These are phyloP conservation scores for Wickerhamomyces tratensis DNA, from an alignment of 805 yeast genomes.

Conservation along the genomic window DNA sequence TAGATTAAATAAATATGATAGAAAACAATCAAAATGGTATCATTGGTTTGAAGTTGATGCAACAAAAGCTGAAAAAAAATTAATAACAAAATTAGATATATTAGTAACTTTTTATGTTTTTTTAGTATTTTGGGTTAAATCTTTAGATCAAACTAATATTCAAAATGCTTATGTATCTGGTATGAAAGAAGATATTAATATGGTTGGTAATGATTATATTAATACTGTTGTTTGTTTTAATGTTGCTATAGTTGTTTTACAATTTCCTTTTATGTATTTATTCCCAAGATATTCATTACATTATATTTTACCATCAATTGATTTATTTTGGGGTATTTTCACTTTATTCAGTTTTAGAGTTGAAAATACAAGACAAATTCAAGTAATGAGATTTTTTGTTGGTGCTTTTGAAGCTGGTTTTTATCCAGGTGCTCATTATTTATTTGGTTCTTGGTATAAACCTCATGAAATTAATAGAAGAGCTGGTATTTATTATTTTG, in stretches of 20 bases:
- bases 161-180: conserved; percentile 60
- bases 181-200: conserved; percentile 44
- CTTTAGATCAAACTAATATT: conserved; percentile 49
- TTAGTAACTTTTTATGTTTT: conserved; percentile 44
- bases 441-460: conserved; percentile 51
- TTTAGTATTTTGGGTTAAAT: conserved; percentile 58
- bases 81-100: conserved; percentile 16
- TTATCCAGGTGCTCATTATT: conserved; percentile 49
- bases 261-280: too few relatives aligned
- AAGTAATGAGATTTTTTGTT: conserved; percentile 52
- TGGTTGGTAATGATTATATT: conserved; percentile 56
- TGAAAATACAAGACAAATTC: background rate
- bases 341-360: background rate
- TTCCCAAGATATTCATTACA: too few relatives aligned
- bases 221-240: conserved; percentile 48
- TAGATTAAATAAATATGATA: too few relatives aligned
- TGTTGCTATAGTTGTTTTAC: conserved; percentile 48
- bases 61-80: too few relatives aligned
- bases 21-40: too few relatives aligned
- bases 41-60: too few relatives aligned
- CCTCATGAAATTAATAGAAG: conserved; percentile 51
- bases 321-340: background rate
- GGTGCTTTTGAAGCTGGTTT: conserved; percentile 61
- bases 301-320: background rate
- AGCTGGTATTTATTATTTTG: conserved; percentile 53